Base-by-base conservation (phyloP, 106 monocot species). In the Cymbidium sinense region DNA sequence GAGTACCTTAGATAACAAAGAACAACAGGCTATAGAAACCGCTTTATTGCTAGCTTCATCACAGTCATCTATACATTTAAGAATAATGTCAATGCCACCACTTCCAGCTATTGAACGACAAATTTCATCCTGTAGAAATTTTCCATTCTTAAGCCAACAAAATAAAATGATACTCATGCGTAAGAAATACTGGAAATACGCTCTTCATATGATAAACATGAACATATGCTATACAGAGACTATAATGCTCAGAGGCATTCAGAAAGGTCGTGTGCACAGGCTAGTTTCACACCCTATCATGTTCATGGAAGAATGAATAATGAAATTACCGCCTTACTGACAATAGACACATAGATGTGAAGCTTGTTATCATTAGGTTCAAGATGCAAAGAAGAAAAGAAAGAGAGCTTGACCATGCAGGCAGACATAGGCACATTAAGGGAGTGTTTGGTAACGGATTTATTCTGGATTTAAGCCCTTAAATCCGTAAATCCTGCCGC, bases 1-100 rank as follows among this genome's bases (percentile, higher is more conserved):
- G 51, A 79, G 70, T 65, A 98, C 96, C 96, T 94, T 94, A 41
- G 91, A 82, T 75, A 98, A 79, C 87, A 98, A 87, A 74, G 94
- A 91, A 83, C 96, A 98, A 52, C 91, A 98, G 76, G 83, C 55
- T 86, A 73, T 91, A 74, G 84, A 86, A 34, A 82, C 71, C 28
- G 73, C 51, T 77, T 86, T 90, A 80, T 89, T 75, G 51, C 82
- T 77, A 71, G 79, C 67, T 74, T 83, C 81, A 76, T 77, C 44
- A 76, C 81, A 88, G 28, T 81, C 83, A 84, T 90, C 88, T 76
- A 98, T 84, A 82, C 78, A 92, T 50, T 84, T 76, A 2, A 98
- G 88, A 76, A 83, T 81, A 71, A 81, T 84, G 82, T 98, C 94
- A 84, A 98, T 91, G 21, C 96, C 96, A 50, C 94, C 96, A 81